Evolutionary conservation across 768 basidiomycete species (phyloP).

Genomic region (Leccinum uliginosum): DNA sequence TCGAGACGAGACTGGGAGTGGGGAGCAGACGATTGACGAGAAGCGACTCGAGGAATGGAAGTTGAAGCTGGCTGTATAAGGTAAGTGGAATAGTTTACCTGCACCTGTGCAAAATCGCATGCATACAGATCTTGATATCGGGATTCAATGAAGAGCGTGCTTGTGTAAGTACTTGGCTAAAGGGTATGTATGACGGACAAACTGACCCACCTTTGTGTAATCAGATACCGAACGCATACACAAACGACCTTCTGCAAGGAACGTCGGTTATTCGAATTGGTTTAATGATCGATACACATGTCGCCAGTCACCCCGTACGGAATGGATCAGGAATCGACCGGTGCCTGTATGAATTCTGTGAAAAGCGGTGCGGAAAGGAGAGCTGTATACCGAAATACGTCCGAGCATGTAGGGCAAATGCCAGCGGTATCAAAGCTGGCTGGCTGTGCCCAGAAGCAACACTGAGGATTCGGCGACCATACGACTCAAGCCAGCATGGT

Average conservation of each 20-base stretch:
- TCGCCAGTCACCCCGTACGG: neutral
- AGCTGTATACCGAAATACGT: neutral
- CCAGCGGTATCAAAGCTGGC: too few species aligned
- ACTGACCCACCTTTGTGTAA: neutral
- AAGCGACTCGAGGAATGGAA: constrained; percentile 4
- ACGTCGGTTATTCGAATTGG: neutral
- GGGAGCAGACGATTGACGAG: neutral
- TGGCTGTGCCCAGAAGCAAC: neutral
- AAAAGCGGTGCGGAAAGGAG: neutral
- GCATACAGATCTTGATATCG: neutral
- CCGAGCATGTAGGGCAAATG: neutral
- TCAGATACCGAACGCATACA: neutral
- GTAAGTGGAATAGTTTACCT: neutral
- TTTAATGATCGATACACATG: neutral
- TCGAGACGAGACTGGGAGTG: neutral
- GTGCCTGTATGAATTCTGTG: neutral
- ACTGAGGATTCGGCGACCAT: neutral
- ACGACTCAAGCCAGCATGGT: neutral
- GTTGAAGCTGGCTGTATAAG: neutral
- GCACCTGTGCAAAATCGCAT: neutral
- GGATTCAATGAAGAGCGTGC: neutral
- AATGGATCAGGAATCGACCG: neutral
- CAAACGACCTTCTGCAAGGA: neutral
- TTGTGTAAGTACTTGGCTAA: neutral
- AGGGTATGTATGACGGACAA: neutral